Conservation (phyloP, 371 early-diverging fungal genomes). For the Saksenaea vasiformis region DNA sequence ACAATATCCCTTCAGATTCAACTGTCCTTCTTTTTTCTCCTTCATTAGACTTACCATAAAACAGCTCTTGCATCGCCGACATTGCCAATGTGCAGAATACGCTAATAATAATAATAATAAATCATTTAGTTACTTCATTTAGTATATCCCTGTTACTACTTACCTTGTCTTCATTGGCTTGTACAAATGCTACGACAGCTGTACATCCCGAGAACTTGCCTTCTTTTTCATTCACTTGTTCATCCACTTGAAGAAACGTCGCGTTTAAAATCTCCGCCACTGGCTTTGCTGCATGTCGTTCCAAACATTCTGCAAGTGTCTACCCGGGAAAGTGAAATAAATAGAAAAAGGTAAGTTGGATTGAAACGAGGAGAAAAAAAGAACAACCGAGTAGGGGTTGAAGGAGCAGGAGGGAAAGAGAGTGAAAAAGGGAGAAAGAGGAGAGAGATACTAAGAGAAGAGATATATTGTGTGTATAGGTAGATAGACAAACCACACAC, state of each 20-base stretch:
- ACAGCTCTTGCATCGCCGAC: constrained; percentile 97
- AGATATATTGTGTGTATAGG: not conserved
- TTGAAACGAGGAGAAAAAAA: not conserved
- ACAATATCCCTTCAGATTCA: not conserved
- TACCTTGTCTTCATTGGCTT: constrained; percentile 46
- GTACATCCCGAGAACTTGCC: constrained; percentile 90
- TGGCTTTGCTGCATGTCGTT: constrained; percentile 16
- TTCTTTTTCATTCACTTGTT: constrained; percentile 71
- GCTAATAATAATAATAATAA: constrained; percentile 43
- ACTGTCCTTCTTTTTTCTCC: not conserved
- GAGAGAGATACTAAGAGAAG: not conserved
- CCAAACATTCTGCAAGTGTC: constrained; percentile 24
- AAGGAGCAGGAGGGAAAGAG: not conserved
- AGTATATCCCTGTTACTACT: not conserved
- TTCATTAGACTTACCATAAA: constrained; percentile 59
- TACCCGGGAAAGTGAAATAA: constrained; percentile 5
- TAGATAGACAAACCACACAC: not conserved
- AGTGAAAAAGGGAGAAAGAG: not conserved
- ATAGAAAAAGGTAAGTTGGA: not conserved
- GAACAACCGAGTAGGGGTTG: not conserved
- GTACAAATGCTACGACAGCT: constrained; percentile 82
- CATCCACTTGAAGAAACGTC: constrained; percentile 84
- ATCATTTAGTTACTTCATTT: not conserved
- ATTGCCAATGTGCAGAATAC: constrained; percentile 92
- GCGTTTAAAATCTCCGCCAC: constrained; percentile 85